Percentiles rank a stretch among this genome's conserved stretches.
Conservation (phyloP, 139 green algal species). For the Haematococcus lacustris region DNA sequence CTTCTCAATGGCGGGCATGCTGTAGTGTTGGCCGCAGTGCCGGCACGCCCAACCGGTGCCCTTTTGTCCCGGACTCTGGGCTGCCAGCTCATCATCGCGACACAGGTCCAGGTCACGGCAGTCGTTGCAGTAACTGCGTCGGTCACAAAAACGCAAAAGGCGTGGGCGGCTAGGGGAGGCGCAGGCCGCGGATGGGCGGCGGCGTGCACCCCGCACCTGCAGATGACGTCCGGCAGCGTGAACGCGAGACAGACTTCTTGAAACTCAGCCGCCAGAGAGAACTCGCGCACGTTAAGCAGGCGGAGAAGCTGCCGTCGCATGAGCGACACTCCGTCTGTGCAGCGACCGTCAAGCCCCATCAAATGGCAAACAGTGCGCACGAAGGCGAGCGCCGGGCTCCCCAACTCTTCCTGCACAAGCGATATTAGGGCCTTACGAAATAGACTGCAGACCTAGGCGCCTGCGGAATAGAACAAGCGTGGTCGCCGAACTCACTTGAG, state of each 20-base stretch:
- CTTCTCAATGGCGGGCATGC: conserved; percentile 60
- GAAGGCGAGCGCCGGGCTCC: conserved; percentile 79
- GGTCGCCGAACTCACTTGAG: conserved; percentile 28
- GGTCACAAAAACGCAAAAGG: conserved; percentile 6
- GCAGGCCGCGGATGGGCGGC: too few relatives aligned
- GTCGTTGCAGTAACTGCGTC: conserved; percentile 73
- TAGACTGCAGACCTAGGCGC: too few relatives aligned
- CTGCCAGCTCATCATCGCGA: conserved; percentile 61
- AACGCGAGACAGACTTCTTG: conserved; percentile 77
- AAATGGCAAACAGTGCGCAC: conserved; percentile 63
- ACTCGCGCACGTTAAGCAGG: conserved; percentile 78
- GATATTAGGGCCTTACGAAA: too few relatives aligned
- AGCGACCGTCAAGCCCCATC: conserved; percentile 62
- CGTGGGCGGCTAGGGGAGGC: not conserved
- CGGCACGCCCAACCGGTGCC: conserved; percentile 14
- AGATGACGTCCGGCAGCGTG: conserved; percentile 81
- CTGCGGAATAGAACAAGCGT: too few relatives aligned
- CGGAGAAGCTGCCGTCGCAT: conserved; percentile 76
- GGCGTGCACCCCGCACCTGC: too few relatives aligned
- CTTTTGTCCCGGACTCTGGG: not conserved
- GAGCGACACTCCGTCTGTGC: conserved; percentile 46
- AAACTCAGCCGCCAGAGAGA: conserved; percentile 59
- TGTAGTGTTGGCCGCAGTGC: conserved; percentile 31
- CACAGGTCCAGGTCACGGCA: conserved; percentile 88
- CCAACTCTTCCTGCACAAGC: conserved; percentile 56